These are phyloP conservation scores for Vanrija sp. DNA, from an alignment of 1,284 basidiomycete genomes.

Conservation along the genomic window DNA sequence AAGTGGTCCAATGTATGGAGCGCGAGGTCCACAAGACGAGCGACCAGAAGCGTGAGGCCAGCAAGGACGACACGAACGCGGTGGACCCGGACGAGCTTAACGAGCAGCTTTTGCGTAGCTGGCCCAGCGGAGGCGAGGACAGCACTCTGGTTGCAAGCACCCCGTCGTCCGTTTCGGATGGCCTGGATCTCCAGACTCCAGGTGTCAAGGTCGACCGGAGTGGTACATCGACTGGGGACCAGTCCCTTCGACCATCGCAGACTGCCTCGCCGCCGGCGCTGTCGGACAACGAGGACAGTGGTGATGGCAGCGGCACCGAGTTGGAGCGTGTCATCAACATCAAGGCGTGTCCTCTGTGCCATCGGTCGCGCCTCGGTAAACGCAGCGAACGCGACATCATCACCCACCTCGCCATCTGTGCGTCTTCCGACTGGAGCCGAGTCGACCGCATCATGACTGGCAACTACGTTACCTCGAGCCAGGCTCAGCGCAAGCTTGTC, in stretches of 20 bases:
- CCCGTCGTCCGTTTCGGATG: not conserved
- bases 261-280: too few species aligned
- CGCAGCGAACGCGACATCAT: conserved; percentile 91
- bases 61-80: not conserved
- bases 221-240: conserved; percentile 2
- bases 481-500: conserved; percentile 96
- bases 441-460: conserved; percentile 84
- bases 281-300: conserved; percentile 11
- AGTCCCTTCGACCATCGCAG: too few species aligned
- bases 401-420: conserved; percentile 89
- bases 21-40: conserved; percentile 67
- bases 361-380: conserved; percentile 73
- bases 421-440: conserved; percentile 83
- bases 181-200: not conserved
- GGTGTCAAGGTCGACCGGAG: conserved; percentile 29
- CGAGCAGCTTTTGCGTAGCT: conserved; percentile 4
- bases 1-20: conserved; percentile 73
- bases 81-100: conserved; percentile 10
- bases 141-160: not conserved
- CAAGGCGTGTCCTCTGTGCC: conserved; percentile 89
- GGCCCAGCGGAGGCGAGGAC: not conserved
- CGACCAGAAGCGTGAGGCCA: conserved; percentile 61
- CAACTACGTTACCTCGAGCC: conserved; percentile 92
- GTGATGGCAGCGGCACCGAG: conserved; percentile 22
- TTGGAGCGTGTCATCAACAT: conserved; percentile 91